Evolutionary conservation across 2,329 filamentous ascomycete species (phyloP).

Genomic region (Colletotrichum orchidophilum): DNA sequence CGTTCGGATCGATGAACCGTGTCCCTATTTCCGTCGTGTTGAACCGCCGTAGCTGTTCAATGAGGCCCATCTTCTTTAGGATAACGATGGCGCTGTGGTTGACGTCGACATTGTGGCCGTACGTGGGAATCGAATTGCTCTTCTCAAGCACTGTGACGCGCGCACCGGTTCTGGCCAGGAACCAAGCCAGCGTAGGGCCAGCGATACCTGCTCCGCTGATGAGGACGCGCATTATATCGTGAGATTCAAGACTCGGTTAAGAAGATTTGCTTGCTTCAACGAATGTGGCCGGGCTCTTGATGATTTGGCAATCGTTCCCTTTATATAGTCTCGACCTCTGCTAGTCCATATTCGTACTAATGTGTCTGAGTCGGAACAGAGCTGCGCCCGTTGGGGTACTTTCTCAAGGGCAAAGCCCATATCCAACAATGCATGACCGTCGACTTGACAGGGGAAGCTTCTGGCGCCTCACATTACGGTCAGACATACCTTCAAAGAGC

Average conservation of each 20-base stretch:
- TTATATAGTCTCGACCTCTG: neutral
- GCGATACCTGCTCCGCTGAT: conserved; percentile 35
- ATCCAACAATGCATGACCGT: neutral
- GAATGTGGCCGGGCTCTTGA: neutral
- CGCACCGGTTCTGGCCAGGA: conserved; percentile 11
- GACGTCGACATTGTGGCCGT: conserved; percentile 24
- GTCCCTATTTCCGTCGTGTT: conserved; percentile 59
- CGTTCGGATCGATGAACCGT: conserved; percentile 52
- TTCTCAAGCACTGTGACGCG: conserved; percentile 16
- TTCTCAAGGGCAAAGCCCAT: neutral
- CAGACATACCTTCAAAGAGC: neutral
- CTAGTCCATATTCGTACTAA: neutral
- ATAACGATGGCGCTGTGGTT: conserved; percentile 35
- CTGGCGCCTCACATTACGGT: neutral
- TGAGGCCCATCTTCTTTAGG: conserved; percentile 46
- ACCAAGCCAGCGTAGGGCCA: conserved; percentile 16
- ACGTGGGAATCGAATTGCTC: neutral
- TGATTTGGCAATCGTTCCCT: neutral
- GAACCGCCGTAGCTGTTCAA: conserved; percentile 46
- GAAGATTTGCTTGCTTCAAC: neutral
- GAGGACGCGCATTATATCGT: conserved; percentile 7
- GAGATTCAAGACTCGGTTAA: neutral
- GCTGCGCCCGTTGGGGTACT: neutral
- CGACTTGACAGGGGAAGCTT: neutral
- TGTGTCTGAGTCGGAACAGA: neutral